Percentiles rank a stretch among this genome's conserved stretches.
Evolutionary conservation across 768 basidiomycete species (phyloP).

Genomic region (Suillus occidentalis): DNA sequence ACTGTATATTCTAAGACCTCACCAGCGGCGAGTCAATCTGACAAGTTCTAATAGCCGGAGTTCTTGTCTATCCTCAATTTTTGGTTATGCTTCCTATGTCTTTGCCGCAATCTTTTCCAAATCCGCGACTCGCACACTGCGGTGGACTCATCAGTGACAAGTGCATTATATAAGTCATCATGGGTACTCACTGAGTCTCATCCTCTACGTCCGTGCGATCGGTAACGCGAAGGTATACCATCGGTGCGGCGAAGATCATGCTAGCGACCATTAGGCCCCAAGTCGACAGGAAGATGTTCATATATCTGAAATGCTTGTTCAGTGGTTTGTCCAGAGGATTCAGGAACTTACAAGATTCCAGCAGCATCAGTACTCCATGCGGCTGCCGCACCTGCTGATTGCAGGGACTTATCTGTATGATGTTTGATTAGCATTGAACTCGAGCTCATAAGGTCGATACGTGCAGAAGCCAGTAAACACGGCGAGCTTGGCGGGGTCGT

Average conservation of each 20-base stretch:
- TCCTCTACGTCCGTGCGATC: slow-evolving; percentile 52
- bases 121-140: neutral
- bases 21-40: neutral
- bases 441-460: slow-evolving; percentile 25
- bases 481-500: slow-evolving; percentile 73
- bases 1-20: neutral
- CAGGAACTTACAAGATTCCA: slow-evolving; percentile 51
- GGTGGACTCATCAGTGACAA: neutral
- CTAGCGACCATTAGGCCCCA: slow-evolving; percentile 64
- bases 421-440: neutral
- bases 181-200: slow-evolving; percentile 46
- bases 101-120: neutral
- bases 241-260: slow-evolving; percentile 60
- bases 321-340: slow-evolving; percentile 1
- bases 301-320: slow-evolving; percentile 38
- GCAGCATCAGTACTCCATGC: slow-evolving; percentile 66
- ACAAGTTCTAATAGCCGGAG: neutral
- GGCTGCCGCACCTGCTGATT: slow-evolving; percentile 69
- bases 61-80: neutral
- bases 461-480: slow-evolving; percentile 75
- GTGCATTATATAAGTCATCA: neutral
- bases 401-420: slow-evolving; percentile 60
- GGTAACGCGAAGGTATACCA: slow-evolving; percentile 66
- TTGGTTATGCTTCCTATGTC: neutral
- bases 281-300: slow-evolving; percentile 68